Evolutionary conservation across 1,139 yeast genomes (phyloP).

Genomic region (Hyphopichia burtonii): DNA sequence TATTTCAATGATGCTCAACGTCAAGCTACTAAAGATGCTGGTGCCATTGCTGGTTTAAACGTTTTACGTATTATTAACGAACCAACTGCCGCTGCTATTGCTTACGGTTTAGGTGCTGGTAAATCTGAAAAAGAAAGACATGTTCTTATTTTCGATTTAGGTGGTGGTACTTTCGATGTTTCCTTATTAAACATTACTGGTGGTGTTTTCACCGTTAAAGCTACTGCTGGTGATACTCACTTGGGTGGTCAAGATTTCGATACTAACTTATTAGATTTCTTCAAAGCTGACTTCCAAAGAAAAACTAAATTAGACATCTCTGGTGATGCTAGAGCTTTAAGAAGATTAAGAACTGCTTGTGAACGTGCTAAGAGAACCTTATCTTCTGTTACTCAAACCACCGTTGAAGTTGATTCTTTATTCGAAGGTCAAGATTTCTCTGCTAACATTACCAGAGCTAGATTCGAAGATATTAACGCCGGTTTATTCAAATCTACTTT

Average conservation of each 20-base stretch:
- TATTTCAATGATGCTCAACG: conserved; percentile 97
- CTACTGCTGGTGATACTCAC: conserved; percentile 99
- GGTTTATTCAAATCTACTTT: conserved; percentile 94
- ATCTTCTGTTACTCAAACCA: conserved; percentile 94
- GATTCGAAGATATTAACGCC: conserved; percentile 97
- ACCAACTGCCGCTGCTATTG: conserved; percentile 98
- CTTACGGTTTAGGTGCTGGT: conserved; percentile 97
- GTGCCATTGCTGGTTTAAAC: conserved; percentile 96
- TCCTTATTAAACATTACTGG: conserved; percentile 95
- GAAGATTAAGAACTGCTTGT: conserved; percentile 98
- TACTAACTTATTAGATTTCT: conserved; percentile 91
- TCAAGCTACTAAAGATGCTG: conserved; percentile 98
- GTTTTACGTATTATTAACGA: conserved; percentile 96
- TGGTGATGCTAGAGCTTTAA: conserved; percentile 90
- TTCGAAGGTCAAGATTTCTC: conserved; percentile 97
- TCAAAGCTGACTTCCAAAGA: conserved; percentile 94
- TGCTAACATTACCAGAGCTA: conserved; percentile 97
- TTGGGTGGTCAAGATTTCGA: conserved; percentile 99
- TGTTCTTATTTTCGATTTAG: conserved; percentile 91
- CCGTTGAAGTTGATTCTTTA: conserved; percentile 95
- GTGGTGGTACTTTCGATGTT: conserved; percentile 99
- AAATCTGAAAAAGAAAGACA: conserved; percentile 84
- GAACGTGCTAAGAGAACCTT: conserved; percentile 99
- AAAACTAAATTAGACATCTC: conserved; percentile 94
- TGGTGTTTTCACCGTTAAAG: conserved; percentile 99